These are phyloP conservation scores for Fusarium torreyae DNA, from an alignment of 2,329 filamentous ascomycete genomes.

Conservation along the genomic window DNA sequence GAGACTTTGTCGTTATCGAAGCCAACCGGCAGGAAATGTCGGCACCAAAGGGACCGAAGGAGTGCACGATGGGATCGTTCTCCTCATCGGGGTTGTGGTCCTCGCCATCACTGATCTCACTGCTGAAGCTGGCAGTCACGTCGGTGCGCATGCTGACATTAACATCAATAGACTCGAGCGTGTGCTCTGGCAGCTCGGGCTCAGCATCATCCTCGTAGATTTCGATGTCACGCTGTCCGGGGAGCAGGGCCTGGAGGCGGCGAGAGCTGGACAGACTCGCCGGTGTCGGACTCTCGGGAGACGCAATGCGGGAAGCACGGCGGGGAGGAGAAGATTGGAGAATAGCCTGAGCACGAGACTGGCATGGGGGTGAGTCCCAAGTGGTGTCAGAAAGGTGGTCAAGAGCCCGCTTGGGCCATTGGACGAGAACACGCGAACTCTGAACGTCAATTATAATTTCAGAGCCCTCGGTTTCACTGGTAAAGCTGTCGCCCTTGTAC, in stretches of 20 bases:
- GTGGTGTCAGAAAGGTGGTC: constrained; percentile 75
- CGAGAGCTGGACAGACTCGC: constrained; percentile 60
- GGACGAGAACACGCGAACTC: constrained; percentile 88
- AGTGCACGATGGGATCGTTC: constrained; percentile 93
- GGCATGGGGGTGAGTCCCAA: constrained; percentile 75
- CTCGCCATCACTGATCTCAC: constrained; percentile 68
- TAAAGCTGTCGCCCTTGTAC: constrained; percentile 89
- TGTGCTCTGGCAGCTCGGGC: constrained; percentile 59
- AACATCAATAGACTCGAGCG: constrained; percentile 45
- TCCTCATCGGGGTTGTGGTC: constrained; percentile 89
- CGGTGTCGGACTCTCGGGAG: constrained; percentile 79
- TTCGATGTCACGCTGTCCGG: constrained; percentile 64
- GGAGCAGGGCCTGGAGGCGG: constrained; percentile 63
- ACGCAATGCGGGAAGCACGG: constrained; percentile 72
- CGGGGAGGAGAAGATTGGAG: constrained; percentile 75
- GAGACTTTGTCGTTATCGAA: constrained; percentile 80
- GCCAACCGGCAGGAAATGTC: constrained; percentile 87
- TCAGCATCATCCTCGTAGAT: constrained; percentile 86
- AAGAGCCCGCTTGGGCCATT: constrained; percentile 80
- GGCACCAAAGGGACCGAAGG: constrained; percentile 90
- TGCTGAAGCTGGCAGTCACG: constrained; percentile 68
- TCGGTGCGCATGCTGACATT: constrained; percentile 67
- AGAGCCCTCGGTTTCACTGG: constrained; percentile 86
- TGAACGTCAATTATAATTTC: constrained; percentile 98
- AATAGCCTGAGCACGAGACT: constrained; percentile 54